Evolutionary conservation across 2,329 filamentous ascomycete species (phyloP).

Genomic region (Cytospora paraplurivora): DNA sequence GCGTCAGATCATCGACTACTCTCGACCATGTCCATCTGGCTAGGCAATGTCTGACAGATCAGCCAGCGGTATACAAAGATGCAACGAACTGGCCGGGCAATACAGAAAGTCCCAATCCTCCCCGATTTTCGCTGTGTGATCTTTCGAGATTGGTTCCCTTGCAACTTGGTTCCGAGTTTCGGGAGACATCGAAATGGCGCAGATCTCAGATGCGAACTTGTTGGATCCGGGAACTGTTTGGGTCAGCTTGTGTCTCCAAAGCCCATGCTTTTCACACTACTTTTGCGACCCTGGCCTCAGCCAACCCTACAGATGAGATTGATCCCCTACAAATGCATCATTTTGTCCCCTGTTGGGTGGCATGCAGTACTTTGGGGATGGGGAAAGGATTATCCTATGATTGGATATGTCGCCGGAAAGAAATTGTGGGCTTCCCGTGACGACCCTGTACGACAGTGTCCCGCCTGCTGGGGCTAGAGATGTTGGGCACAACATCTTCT

Average conservation of each 20-base stretch:
- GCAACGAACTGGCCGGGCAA: too few species aligned
- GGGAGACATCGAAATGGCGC: not conserved
- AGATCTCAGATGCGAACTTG: not conserved
- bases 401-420: not conserved
- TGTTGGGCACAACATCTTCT: not conserved
- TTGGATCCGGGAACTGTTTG: too few species aligned
- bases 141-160: too few species aligned
- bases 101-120: too few species aligned
- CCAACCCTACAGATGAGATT: too few species aligned
- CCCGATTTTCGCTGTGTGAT: too few species aligned
- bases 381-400: not conserved
- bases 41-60: too few species aligned
- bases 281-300: not conserved
- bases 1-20: not conserved
- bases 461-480: not conserved
- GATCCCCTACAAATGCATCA: not conserved
- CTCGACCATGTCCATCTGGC: not conserved
- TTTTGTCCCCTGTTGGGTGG: not conserved
- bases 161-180: too few species aligned
- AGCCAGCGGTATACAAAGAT: too few species aligned
- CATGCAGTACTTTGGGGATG: not conserved
- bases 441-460: not conserved
- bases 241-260: not conserved
- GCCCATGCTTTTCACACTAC: not conserved
- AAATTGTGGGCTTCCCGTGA: slow-evolving; percentile 3